Evolutionary conservation across 1,284 basidiomycete genomes (phyloP).

Genomic region (Macrocystidia cucumis): DNA sequence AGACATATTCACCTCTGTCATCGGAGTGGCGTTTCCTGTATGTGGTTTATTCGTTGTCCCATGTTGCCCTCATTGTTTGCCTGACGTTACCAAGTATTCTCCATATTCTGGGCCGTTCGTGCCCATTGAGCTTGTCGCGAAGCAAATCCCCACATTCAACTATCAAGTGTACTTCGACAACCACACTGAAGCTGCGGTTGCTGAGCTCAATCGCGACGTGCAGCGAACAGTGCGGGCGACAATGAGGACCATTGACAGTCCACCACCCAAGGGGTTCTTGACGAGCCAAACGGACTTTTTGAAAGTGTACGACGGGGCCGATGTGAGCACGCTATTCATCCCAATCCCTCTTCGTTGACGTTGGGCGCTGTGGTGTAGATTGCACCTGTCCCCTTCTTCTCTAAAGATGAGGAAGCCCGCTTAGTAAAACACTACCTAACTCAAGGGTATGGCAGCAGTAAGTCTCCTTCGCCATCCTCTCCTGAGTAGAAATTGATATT

Average conservation of each 20-base stretch:
- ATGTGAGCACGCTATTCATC: no score
- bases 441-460: conserved; percentile 55
- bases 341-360: no score
- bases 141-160: conserved; percentile 38
- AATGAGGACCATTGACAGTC: conserved; percentile 38
- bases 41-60: conserved; percentile 14
- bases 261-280: conserved; percentile 49
- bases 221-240: conserved; percentile 47
- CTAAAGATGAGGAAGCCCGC: conserved; percentile 58
- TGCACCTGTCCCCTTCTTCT: conserved; percentile 50
- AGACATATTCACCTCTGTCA: conserved; percentile 51
- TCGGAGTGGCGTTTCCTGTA: conserved; percentile 53
- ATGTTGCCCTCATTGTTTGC: conserved; percentile 4
- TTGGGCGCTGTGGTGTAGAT: no score
- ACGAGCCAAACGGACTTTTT: conserved; percentile 39
- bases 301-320: conserved; percentile 38
- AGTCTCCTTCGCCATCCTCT: no score
- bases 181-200: conserved; percentile 35
- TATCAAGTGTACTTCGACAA: conserved; percentile 59
- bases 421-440: conserved; percentile 49
- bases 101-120: conserved; percentile 34
- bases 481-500: no score
- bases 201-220: conserved; percentile 48
- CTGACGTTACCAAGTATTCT: no score
- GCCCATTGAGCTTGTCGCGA: conserved; percentile 33